Conservation (phyloP, 768 basidiomycete genomes). For the Lactarius akahatsu region DNA sequence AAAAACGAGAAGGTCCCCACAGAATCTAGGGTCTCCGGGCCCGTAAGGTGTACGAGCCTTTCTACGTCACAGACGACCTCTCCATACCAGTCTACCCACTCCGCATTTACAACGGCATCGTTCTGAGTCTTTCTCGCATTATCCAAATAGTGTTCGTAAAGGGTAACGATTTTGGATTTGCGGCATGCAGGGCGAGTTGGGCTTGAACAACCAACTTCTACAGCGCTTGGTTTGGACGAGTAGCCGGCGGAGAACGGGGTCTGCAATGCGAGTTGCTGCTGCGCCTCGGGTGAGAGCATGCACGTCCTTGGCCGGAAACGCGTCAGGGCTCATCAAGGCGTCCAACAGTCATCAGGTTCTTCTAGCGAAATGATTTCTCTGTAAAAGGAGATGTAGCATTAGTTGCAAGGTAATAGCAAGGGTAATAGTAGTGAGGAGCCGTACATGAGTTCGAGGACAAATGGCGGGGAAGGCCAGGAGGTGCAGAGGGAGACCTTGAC, state of each 20-base stretch:
- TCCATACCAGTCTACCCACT: slow-evolving; percentile 86
- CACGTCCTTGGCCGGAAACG: slow-evolving; percentile 35
- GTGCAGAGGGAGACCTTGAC: slow-evolving; percentile 40
- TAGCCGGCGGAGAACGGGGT: slow-evolving; percentile 48
- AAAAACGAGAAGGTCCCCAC: slow-evolving; percentile 30
- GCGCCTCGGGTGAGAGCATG: slow-evolving; percentile 47
- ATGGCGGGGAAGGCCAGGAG: slow-evolving; percentile 39
- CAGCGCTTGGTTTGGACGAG: slow-evolving; percentile 48
- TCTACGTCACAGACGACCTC: slow-evolving; percentile 66
- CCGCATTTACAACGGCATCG: slow-evolving; percentile 28
- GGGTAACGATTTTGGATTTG: slow-evolving; percentile 80
- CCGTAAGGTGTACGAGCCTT: slow-evolving; percentile 52
- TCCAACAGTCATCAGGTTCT: slow-evolving; percentile 61
- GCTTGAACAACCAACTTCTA: slow-evolving; percentile 57
- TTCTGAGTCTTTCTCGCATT: slow-evolving; percentile 30
- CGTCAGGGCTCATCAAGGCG: slow-evolving; percentile 55
- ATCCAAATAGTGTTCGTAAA: slow-evolving; percentile 67
- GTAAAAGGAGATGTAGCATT: slow-evolving; percentile 3
- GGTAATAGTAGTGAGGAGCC: background rate
- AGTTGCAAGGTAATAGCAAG: background rate
- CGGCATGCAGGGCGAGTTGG: slow-evolving; percentile 73
- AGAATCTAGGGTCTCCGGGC: slow-evolving; percentile 49
- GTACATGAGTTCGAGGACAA: slow-evolving; percentile 25
- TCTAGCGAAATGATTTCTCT: slow-evolving; percentile 85
- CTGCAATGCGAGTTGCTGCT: slow-evolving; percentile 55